phyloP scores from a whole-genome alignment of 257 asterid species.

The Fraxinus quadrangulata region DNA sequence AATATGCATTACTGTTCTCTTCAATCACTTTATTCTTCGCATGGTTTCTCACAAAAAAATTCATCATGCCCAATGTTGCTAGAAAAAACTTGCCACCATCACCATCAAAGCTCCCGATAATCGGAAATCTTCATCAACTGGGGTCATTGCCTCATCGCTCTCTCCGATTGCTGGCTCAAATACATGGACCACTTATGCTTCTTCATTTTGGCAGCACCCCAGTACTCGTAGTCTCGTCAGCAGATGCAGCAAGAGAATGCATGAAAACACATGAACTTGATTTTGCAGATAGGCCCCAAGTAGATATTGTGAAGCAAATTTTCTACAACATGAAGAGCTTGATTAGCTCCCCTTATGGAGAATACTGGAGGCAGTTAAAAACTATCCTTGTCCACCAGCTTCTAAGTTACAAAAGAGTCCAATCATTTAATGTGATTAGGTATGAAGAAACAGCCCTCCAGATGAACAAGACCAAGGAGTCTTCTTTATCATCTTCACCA shows the following conservation, averaged over 20 bases:
- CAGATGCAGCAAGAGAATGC: slow-evolving; percentile 33
- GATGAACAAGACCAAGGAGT: slow-evolving; percentile 27
- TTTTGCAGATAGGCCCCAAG: slow-evolving; percentile 18
- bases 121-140: slow-evolving; percentile 48
- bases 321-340: not conserved
- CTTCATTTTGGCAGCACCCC: slow-evolving; percentile 41
- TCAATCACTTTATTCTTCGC: not conserved
- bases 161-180: slow-evolving; percentile 25
- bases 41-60: not conserved
- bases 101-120: slow-evolving; percentile 41
- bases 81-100: slow-evolving; percentile 36
- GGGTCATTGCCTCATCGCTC: slow-evolving; percentile 33
- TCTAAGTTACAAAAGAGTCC: slow-evolving; percentile 44
- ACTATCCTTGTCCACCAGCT: slow-evolving; percentile 45
- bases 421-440: slow-evolving; percentile 29
- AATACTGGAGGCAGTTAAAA: slow-evolving; percentile 49
- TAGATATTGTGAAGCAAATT: not conserved
- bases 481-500: not conserved
- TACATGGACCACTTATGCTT: slow-evolving; percentile 45
- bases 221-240: slow-evolving; percentile 32
- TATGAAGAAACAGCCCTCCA: slow-evolving; percentile 41
- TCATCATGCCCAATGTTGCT: not conserved
- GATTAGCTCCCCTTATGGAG: slow-evolving; percentile 39
- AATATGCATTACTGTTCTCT: not conserved
- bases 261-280: slow-evolving; percentile 46